A percentile compares a stretch with the other conserved stretches of the same genome.
Conservation (phyloP, 768 basidiomycete genomes). For the Xerocomus brunneocitrinus region DNA sequence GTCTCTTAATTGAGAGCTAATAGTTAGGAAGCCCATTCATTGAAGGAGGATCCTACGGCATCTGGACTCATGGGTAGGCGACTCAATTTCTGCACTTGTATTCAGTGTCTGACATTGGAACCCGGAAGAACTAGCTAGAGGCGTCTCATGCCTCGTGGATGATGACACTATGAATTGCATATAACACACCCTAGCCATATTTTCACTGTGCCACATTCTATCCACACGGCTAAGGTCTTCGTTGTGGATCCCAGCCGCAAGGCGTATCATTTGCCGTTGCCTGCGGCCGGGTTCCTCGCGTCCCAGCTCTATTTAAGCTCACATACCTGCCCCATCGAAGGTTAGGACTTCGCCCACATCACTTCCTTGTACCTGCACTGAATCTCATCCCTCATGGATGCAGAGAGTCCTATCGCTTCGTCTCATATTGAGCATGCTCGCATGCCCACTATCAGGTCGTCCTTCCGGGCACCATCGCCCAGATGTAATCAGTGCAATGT, state of each 20-base stretch:
- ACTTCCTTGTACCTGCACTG: not conserved
- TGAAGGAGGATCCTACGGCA: not conserved
- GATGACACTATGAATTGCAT: slow-evolving; percentile 2
- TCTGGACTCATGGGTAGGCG: not conserved
- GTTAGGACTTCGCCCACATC: not conserved
- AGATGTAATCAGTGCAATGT: not conserved
- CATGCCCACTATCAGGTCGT: not conserved
- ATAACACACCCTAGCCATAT: not conserved
- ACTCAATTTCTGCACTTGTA: not conserved
- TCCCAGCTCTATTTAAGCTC: slow-evolving; percentile 5
- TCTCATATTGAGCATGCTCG: not conserved
- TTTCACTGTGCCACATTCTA: not conserved
- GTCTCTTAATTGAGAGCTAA: not conserved
- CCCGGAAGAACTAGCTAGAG: not conserved
- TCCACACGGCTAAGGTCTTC: not conserved
- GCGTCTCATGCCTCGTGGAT: slow-evolving; percentile 4
- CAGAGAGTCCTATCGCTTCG: not conserved
- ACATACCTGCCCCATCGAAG: not conserved
- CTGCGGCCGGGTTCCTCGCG: not conserved
- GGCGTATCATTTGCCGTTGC: not conserved
- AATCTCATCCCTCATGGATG: not conserved
- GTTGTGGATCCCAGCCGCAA: not conserved
- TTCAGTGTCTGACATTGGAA: not conserved
- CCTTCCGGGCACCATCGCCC: not conserved
- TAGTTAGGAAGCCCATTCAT: not conserved